Base-by-base conservation (phyloP, 2,329 filamentous ascomycete species). In the Monosporascus sp. region DNA sequence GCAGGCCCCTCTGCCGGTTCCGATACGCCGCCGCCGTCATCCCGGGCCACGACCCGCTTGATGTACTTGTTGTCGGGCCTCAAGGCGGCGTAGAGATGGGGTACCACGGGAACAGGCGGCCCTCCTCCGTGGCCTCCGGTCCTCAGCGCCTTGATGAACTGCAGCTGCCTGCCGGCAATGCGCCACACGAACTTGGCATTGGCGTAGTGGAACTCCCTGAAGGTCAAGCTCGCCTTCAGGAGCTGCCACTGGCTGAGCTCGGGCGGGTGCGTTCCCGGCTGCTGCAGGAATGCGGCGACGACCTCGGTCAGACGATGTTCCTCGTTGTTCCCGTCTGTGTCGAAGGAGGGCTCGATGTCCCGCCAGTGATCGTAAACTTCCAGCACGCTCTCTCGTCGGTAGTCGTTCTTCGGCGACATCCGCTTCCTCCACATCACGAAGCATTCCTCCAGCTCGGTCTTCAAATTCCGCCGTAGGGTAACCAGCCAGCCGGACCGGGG, bases 181-280 rank as follows among this genome's bases (percentile, higher is more conserved):
- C 57, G 60, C 74, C 76, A 80, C 1, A 67, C 58, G 50, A 79
- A 73, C 0, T 47, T 60, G 0, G 59, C 45, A 0, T 52, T 50
- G 0, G 1, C 47, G 0, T 53, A 24, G 55, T 69, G 62, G 27
- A 58, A 67, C 11, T 62, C 22, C 27, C 69, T 70, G 61, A 77
- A 79, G 1, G 71, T 62, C 1, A 65, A 63, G 4, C 76, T 78
- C 0, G 77, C 78, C 51, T 77, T 76, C 8, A 80, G 62, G 1
- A 76, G 60, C 1, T 68, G 65, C 77, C 77, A 81, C 3, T 57
- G 60, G 39, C 65, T 71, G 15, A 66, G 53, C 1, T 64, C 62
- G 0, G 57, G 46, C 22, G 66, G 55, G 1, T 51, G 31, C 1
- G 64, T 46, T 35, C 58, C 57, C 3, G 50, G 46, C 25, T 61